Percentiles rank a stretch among this genome's conserved stretches.
phyloP scores from a whole-genome alignment of 345 rosid genomes.

The Salix purpurea region DNA sequence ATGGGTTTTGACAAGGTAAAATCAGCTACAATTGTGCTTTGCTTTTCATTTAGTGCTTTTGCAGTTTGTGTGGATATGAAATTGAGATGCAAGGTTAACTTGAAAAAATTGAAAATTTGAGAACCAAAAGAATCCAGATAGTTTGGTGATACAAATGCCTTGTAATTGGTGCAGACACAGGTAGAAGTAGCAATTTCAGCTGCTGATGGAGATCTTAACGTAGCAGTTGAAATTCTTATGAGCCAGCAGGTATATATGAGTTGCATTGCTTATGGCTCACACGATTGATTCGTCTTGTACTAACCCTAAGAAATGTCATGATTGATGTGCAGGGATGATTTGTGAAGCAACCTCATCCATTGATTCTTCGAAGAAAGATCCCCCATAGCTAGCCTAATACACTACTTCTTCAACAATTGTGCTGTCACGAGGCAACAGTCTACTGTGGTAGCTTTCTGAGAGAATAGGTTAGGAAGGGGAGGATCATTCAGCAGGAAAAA shows the following conservation, averaged over 20 bases:
- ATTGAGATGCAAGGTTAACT: not conserved
- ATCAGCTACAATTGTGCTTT: not conserved
- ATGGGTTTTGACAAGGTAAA: constrained; percentile 94
- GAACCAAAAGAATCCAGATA: not conserved
- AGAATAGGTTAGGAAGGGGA: not conserved
- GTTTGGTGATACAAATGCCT: not conserved
- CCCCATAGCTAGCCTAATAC: too few relatives aligned
- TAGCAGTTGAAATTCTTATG: constrained; percentile 92
- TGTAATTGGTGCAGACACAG: constrained; percentile 61
- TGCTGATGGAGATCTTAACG: constrained; percentile 81
- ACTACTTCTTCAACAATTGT: too few relatives aligned
- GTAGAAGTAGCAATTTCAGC: constrained; percentile 96
- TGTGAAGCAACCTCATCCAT: not conserved
- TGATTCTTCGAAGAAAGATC: not conserved
- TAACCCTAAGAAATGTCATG: not conserved
- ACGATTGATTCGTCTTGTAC: not conserved
- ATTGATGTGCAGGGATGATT: constrained; percentile 29
- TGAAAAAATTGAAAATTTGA: not conserved
- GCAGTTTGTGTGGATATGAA: not conserved
- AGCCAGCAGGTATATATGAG: constrained; percentile 65
- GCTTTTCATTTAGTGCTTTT: not conserved
- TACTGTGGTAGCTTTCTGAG: not conserved
- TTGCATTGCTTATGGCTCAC: not conserved
- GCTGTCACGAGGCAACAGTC: not conserved
- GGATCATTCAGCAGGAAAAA: not conserved